phyloP scores from a whole-genome alignment of 2,329 filamentous ascomycete genomes.

The Xylariales sp. region DNA sequence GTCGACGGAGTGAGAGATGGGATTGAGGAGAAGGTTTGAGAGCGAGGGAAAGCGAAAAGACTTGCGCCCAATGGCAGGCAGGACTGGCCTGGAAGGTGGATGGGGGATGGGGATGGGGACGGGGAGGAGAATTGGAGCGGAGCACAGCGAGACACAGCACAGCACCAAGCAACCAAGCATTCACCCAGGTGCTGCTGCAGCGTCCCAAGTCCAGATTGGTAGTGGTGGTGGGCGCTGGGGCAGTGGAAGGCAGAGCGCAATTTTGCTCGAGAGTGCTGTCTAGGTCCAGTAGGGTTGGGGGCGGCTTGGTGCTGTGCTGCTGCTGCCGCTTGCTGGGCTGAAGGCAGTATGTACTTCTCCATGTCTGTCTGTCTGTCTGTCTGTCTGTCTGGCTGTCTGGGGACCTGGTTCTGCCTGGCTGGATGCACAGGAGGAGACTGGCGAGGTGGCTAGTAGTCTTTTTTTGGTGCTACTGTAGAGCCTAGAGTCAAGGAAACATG shows the following conservation, averaged over 20 bases:
- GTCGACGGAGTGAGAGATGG: conserved; percentile 4
- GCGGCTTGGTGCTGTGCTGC: neutral
- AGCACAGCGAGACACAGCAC: conserved; percentile 5
- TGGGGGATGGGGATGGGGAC: no score
- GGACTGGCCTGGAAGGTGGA: neutral
- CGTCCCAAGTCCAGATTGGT: conserved; percentile 2
- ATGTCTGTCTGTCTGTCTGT: neutral
- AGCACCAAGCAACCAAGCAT: conserved; percentile 1
- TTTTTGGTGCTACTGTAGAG: no score
- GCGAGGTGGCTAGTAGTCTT: neutral
- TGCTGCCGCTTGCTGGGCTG: neutral
- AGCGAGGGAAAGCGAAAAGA: conserved; percentile 10
- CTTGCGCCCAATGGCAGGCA: conserved; percentile 9
- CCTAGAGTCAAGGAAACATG: no score
- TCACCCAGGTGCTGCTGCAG: no score
- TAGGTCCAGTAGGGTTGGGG: no score
- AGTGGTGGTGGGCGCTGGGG: neutral
- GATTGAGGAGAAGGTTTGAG: conserved; percentile 7
- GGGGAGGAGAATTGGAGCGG: conserved; percentile 8
- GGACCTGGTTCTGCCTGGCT: no score
- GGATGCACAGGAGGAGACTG: no score
- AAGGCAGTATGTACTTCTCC: neutral
- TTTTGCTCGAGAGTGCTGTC: no score
- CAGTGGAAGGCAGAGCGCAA: no score
- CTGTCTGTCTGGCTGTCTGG: no score